Evolutionary conservation across 441 rosid genomes (phyloP).

Genomic region (Theobroma grandiflorum): DNA sequence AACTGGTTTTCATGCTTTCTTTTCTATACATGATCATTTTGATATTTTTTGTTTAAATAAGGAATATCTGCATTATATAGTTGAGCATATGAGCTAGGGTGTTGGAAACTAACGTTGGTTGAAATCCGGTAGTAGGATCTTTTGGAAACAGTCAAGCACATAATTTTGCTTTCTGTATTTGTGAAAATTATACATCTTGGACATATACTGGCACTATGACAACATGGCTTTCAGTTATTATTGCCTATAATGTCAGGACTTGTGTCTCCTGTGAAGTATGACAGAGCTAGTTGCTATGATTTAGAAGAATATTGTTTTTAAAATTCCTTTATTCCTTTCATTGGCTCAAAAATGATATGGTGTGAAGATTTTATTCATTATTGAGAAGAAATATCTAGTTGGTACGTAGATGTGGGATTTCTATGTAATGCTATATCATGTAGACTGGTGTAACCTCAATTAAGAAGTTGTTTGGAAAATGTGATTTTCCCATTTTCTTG

Average conservation of each 20-base stretch:
- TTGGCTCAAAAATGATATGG: background rate
- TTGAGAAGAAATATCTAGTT: slow-evolving; percentile 18
- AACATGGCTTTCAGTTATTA: slow-evolving; percentile 17
- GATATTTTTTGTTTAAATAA: background rate
- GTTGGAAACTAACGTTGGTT: slow-evolving; percentile 4
- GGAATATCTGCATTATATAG: background rate
- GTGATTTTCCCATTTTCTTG: background rate
- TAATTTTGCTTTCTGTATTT: background rate
- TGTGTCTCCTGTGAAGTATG: slow-evolving; percentile 10
- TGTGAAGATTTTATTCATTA: slow-evolving; percentile 8
- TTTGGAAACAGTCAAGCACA: background rate
- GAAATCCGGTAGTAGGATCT: slow-evolving; percentile 14
- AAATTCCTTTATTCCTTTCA: background rate
- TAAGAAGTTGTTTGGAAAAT: background rate
- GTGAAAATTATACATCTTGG: background rate
- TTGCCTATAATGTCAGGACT: slow-evolving; percentile 5
- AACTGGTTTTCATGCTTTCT: slow-evolving; percentile 19
- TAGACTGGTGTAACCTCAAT: slow-evolving; percentile 17
- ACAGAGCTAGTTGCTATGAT: slow-evolving; percentile 13
- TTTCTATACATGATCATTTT: slow-evolving; percentile 15
- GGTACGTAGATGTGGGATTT: slow-evolving; percentile 4
- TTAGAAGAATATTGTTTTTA: background rate
- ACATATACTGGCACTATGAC: slow-evolving; percentile 1
- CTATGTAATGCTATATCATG: background rate
- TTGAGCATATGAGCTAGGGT: slow-evolving; percentile 15